Conservation (phyloP, 2,329 filamentous ascomycete species). For the Sporothrix sp. region DNA sequence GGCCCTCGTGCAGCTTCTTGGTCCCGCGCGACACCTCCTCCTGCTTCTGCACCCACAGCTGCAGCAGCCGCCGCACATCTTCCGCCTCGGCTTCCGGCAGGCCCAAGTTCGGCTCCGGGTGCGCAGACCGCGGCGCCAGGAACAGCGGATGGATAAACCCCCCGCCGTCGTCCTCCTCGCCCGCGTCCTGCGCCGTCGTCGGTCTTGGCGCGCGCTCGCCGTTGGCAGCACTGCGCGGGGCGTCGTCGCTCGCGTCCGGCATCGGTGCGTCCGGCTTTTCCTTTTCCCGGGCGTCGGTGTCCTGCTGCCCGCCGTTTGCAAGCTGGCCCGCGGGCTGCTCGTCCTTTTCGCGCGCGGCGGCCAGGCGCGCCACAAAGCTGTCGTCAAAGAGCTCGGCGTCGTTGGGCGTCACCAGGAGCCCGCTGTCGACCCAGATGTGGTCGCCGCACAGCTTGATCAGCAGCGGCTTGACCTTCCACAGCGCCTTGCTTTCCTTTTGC, state of each 20-base stretch:
- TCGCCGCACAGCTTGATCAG: conserved; percentile 67
- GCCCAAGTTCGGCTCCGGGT: conserved; percentile 59
- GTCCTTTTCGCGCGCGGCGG: not conserved
- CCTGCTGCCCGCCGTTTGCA: not conserved
- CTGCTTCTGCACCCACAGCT: conserved; percentile 75
- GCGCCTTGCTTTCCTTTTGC: conserved; percentile 61
- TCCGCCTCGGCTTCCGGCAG: conserved; percentile 67
- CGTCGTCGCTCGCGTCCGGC: not conserved
- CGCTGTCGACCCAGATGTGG: conserved; percentile 55
- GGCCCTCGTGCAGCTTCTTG: conserved; percentile 56
- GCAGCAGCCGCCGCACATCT: conserved; percentile 62
- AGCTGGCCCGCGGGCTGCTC: not conserved
- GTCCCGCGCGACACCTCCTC: conserved; percentile 70
- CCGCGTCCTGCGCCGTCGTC: not conserved
- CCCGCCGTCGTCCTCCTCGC: conserved; percentile 25
- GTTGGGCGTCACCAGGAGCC: conserved; percentile 45
- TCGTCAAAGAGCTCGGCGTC: conserved; percentile 47
- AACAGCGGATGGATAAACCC: conserved; percentile 68
- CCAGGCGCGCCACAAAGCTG: conserved; percentile 30
- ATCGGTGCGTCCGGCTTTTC: not conserved
- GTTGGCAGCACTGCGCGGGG: not conserved
- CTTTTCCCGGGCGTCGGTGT: not conserved
- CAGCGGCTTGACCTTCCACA: conserved; percentile 67
- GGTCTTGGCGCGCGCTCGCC: conserved; percentile 1
- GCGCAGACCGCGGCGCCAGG: conserved; percentile 49